Evolutionary conservation across 2,329 filamentous ascomycete species (phyloP).

Genomic region (Cercospora zeae-maydis): DNA sequence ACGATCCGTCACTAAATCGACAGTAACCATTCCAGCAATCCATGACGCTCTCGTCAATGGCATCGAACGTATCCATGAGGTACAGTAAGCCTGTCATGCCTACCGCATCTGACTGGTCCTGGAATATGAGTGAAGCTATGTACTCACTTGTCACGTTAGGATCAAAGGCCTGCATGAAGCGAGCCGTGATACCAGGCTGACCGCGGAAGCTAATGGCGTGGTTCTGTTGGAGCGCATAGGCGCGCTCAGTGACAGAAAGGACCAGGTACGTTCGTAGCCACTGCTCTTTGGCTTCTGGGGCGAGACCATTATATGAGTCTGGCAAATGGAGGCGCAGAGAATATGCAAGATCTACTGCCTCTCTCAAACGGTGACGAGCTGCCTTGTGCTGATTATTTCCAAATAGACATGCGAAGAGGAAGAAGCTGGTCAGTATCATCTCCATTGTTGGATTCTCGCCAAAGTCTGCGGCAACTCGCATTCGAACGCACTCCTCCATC

Average conservation of each 20-base stretch:
- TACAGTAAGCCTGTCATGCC: constrained; percentile 44
- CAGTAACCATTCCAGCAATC: constrained; percentile 46
- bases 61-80: constrained; percentile 45
- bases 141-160: constrained; percentile 33
- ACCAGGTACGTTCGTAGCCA: constrained; percentile 40
- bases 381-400: constrained; percentile 30
- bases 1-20: constrained; percentile 29
- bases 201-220: constrained; percentile 44
- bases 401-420: constrained; percentile 34
- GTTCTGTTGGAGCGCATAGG: constrained; percentile 43
- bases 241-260: constrained; percentile 36
- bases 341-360: constrained; percentile 40
- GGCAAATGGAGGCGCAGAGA: constrained; percentile 42
- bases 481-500: constrained; percentile 44
- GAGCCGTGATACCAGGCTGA: constrained; percentile 40
- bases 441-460: constrained; percentile 32
- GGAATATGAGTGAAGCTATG: constrained; percentile 41
- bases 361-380: constrained; percentile 30
- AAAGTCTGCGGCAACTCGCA: constrained; percentile 43
- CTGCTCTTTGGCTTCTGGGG: constrained; percentile 40
- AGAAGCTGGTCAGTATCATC: constrained; percentile 33
- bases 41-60: constrained; percentile 44
- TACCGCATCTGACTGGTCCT: constrained; percentile 41
- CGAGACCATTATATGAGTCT: constrained; percentile 38
- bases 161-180: constrained; percentile 42